Evolutionary conservation across 23 red algal genomes (phyloP).

Genomic region (Cyanidiococcus yangmingshanensis): DNA sequence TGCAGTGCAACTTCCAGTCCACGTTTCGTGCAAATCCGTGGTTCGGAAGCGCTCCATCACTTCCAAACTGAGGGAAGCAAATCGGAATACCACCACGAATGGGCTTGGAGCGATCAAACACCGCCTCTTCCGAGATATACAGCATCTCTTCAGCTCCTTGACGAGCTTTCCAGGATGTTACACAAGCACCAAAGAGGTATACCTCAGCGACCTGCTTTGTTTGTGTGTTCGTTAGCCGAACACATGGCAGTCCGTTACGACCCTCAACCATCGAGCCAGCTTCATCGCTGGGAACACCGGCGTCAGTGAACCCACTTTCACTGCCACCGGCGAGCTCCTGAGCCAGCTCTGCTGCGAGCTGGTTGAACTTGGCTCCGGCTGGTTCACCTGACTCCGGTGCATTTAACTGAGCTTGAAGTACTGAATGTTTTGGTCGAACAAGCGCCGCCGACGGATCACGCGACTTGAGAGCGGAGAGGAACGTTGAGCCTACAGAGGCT

Average conservation of each 20-base stretch:
- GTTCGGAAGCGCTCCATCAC: constrained; percentile 58
- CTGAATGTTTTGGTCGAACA: no score
- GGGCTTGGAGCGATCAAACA: constrained; percentile 54
- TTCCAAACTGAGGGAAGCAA: constrained; percentile 99
- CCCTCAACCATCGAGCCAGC: not conserved
- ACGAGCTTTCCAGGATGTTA: constrained; percentile 61
- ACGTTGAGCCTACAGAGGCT: no score
- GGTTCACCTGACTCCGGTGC: not conserved
- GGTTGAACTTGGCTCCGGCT: not conserved
- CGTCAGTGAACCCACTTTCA: not conserved
- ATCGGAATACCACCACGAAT: constrained; percentile 95
- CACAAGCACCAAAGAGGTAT: constrained; percentile 72
- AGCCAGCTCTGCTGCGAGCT: not conserved
- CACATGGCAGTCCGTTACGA: constrained; percentile 2
- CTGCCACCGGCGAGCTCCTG: not conserved
- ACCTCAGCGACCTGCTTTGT: constrained; percentile 24
- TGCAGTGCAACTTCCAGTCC: constrained; percentile 56
- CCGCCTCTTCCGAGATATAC: constrained; percentile 51
- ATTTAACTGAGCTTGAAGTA: not conserved
- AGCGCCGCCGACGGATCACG: no score
- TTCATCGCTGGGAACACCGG: constrained; percentile 2
- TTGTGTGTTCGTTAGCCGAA: not conserved
- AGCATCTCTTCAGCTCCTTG: constrained; percentile 34
- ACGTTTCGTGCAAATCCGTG: constrained; percentile 90
- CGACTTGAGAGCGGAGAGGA: no score